A percentile compares a stretch with the other conserved stretches of the same genome.
Evolutionary conservation across 257 asterid species (phyloP).

Genomic region (Knoxia roxburghii): DNA sequence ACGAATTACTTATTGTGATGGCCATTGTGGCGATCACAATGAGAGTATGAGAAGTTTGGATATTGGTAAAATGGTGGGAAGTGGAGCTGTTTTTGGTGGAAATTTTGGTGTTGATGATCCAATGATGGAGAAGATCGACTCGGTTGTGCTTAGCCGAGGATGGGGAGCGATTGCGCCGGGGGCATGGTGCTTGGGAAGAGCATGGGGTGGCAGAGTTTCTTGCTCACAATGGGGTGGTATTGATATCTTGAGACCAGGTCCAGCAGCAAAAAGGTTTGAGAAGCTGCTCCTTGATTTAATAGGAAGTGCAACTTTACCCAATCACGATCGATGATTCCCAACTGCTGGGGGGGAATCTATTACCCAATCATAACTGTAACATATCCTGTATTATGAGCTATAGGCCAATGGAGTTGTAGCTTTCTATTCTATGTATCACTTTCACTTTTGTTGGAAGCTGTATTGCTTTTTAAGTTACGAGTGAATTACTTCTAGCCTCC

Average conservation of each 20-base stretch:
- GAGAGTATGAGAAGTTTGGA: conserved; percentile 1
- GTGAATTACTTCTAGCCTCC: too few species aligned
- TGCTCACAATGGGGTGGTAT: conserved; percentile 35
- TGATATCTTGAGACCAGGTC: conserved; percentile 32
- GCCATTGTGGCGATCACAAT: conserved; percentile 1
- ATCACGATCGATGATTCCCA: conserved; percentile 1
- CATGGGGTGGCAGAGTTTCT: conserved; percentile 29
- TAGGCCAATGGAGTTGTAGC: neutral
- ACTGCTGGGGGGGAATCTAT: neutral
- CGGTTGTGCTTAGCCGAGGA: conserved; percentile 25
- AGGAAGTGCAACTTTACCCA: conserved; percentile 7
- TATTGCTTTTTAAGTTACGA: too few species aligned
- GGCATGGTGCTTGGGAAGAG: conserved; percentile 41
- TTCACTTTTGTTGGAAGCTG: neutral
- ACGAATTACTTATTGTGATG: conserved; percentile 12
- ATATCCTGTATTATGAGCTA: neutral
- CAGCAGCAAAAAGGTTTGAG: conserved; percentile 29
- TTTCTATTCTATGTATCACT: neutral
- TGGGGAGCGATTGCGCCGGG: conserved; percentile 30
- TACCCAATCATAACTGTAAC: neutral
- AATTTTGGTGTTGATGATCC: conserved; percentile 24
- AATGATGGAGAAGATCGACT: conserved; percentile 32
- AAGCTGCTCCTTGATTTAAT: conserved; percentile 26
- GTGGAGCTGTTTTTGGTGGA: conserved; percentile 34
- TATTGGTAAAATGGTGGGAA: conserved; percentile 15